These are phyloP conservation scores for Sutorius eximius DNA, from an alignment of 1,284 basidiomycete genomes.

Conservation along the genomic window DNA sequence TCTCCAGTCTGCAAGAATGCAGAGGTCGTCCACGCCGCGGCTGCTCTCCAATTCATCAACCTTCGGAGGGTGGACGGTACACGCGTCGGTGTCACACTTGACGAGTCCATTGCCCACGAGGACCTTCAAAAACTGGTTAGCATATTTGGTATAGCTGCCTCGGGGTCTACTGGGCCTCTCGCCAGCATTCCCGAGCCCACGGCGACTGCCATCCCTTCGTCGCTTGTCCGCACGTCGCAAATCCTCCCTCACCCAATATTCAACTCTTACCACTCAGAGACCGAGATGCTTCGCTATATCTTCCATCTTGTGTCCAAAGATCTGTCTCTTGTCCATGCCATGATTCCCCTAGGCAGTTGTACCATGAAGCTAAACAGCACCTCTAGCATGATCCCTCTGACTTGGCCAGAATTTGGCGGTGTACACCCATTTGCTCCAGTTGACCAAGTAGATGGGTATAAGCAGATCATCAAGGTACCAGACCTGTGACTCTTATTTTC, in stretches of 20 bases:
- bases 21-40: conserved; percentile 68
- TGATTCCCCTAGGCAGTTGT: conserved; percentile 96
- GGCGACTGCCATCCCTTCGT: conserved; percentile 48
- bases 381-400: conserved; percentile 94
- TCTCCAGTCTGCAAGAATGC: conserved; percentile 59
- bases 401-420: conserved; percentile 87
- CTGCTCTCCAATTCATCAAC: conserved; percentile 76
- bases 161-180: conserved; percentile 43
- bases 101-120: conserved; percentile 82
- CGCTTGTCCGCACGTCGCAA: conserved; percentile 68
- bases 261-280: conserved; percentile 95
- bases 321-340: conserved; percentile 90
- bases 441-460: conserved; percentile 91
- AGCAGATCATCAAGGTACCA: conserved; percentile 71
- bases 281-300: conserved; percentile 97
- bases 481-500: background rate
- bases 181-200: conserved; percentile 44
- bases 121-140: conserved; percentile 81
- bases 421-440: conserved; percentile 93
- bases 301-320: conserved; percentile 94
- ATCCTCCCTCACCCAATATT: conserved; percentile 90
- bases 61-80: conserved; percentile 78
- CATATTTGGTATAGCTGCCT: conserved; percentile 70
- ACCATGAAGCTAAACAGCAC: conserved; percentile 98
- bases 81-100: conserved; percentile 86